Base-by-base conservation (phyloP, 495 filamentous ascomycete genomes). In the Penicillium daleae region DNA sequence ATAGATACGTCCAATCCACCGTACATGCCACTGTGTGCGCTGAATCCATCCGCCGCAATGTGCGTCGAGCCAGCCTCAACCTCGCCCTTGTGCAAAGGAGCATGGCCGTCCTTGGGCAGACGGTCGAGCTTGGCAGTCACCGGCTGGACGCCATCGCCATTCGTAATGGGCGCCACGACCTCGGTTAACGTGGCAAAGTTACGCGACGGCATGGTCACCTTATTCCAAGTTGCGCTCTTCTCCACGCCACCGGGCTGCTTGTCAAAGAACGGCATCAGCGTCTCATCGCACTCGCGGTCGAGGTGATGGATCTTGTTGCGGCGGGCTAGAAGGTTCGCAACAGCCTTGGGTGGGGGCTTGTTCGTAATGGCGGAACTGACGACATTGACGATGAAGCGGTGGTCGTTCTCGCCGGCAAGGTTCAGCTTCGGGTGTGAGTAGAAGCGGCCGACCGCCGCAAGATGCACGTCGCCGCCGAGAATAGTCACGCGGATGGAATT, bases 281-380 rank as follows among this genome's bases (percentile, higher is more conserved):
- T 96, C 81, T 97, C 94, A 71, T 96, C 90, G 4, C 92, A 96
- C 27, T 92, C 81, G 48, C 81, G 68, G 72, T 95, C 90, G n/a
- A 97, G 80, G 69, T 94, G 92, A 70, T 97, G 93, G 60, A 97
- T 90, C 76, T 93, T 97, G 80, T 98, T 97, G 48, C 92, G 78
- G 49, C 87, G 78, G 3, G 92, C 90, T 17, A 98, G 80, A 9
- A 98, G 81, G 67, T 96, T 93, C 37, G 93, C 92, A n/a, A 98
- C 90, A 2, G 92, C 89, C 65, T 83, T 82, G 19, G 94, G 92
- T 1, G 94, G 94, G 8, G 94, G 94, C 77, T 96, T 95, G 80
- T 97, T 97, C 64, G 93, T 93, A 72, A 98, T 96, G 49, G 90
- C 90, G 31, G 83, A 87, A 60, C 86, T 89, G 70, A 93, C 82